Conservation (phyloP, 78 protist species). For the Mastigamoeba balamuthi region DNA sequence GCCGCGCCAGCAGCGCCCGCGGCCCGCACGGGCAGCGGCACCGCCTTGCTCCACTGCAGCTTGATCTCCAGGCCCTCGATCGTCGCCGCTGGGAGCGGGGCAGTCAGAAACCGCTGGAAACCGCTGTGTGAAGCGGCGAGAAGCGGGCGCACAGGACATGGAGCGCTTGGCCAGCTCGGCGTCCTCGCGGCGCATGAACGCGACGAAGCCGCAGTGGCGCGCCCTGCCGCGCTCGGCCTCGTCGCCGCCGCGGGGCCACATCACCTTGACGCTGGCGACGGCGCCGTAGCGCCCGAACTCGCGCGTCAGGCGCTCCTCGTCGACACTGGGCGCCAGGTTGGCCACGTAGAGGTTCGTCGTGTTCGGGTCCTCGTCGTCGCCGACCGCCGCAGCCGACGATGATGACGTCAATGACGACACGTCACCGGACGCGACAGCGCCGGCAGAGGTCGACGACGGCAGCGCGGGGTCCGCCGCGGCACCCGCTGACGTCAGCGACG, state of each 20-base stretch:
- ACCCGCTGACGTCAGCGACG: neutral
- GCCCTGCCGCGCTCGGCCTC: conserved; percentile 12
- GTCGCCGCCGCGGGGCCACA: conserved; percentile 31
- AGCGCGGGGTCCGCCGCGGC: neutral
- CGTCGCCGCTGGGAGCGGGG: neutral
- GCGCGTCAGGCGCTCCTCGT: conserved; percentile 5
- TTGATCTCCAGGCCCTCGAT: neutral
- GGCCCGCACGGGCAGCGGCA: conserved; percentile 1
- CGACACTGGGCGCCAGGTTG: neutral
- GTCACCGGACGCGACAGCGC: neutral
- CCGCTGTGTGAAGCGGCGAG: no score
- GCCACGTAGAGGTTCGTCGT: conserved; percentile 30
- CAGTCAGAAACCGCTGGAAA: no score
- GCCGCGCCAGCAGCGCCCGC: neutral
- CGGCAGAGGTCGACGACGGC: neutral
- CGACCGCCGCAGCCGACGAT: neutral
- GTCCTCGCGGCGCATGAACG: conserved; percentile 14
- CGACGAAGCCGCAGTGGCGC: conserved; percentile 25
- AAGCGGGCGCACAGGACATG: no score
- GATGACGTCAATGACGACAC: no score
- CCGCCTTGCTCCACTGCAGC: conserved; percentile 8
- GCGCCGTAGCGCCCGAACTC: conserved; percentile 11
- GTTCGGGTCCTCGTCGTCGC: conserved; percentile 1
- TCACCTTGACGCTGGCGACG: conserved; percentile 27
- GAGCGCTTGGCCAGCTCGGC: conserved; percentile 14